Conservation (phyloP, 1,284 basidiomycete genomes). For the Apiotrichum mycotoxinovorans region DNA sequence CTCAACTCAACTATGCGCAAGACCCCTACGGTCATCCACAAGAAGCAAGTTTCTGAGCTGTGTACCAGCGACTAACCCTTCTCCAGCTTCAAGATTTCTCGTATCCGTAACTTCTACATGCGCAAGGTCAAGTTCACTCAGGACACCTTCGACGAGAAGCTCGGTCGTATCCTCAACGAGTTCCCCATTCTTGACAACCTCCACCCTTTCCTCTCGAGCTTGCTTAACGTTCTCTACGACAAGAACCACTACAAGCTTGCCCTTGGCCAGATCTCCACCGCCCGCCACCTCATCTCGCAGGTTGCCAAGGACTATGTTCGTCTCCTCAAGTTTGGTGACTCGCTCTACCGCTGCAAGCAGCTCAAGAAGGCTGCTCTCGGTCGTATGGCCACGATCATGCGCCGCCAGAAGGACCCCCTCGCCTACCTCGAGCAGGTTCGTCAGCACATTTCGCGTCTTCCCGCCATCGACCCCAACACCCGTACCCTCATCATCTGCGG, state of each 20-base stretch:
- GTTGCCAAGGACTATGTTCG: constrained; percentile 94
- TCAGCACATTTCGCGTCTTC: constrained; percentile 93
- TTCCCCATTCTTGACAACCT: constrained; percentile 97
- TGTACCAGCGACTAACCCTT: constrained; percentile 72
- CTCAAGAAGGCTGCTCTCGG: constrained; percentile 90
- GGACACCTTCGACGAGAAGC: constrained; percentile 94
- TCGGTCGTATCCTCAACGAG: constrained; percentile 86
- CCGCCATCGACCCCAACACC: constrained; percentile 90
- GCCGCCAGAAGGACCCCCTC: constrained; percentile 90
- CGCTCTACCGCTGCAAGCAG: constrained; percentile 93
- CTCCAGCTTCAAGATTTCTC: constrained; percentile 93
- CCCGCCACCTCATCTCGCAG: constrained; percentile 88
- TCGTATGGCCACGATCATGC: constrained; percentile 97
- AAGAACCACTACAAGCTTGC: constrained; percentile 99
- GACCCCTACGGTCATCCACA: constrained; percentile 96
- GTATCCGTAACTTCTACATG: constrained; percentile 74
- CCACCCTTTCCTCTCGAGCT: constrained; percentile 86
- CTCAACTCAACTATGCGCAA: constrained; percentile 82
- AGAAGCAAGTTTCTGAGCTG: constrained; percentile 56
- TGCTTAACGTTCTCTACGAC: constrained; percentile 96
- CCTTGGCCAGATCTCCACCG: constrained; percentile 87
- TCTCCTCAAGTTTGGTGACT: constrained; percentile 92
- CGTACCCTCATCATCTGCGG: constrained; percentile 92
- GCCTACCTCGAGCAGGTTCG: constrained; percentile 96
- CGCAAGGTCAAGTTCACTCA: constrained; percentile 99